Evolutionary conservation across 306 rosid genomes (phyloP), one percentile per base, ranked within the genome.

Genomic region (Leucaena leucocephala): DNA sequence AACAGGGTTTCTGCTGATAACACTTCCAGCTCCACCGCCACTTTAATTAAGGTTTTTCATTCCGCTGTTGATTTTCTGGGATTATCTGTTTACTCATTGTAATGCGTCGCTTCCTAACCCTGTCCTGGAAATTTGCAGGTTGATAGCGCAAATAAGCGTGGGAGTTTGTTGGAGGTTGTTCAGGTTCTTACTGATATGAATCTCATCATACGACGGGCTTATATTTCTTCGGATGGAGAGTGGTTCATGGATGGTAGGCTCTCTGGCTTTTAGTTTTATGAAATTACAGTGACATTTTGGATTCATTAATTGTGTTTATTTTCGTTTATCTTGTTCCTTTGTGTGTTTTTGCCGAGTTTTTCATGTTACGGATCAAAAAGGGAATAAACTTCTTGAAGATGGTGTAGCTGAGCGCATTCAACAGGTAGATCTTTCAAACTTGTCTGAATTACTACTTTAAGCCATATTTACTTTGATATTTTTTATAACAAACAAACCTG

Each of bases 161-260:
- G 99, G 40, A 93, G 97, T 83, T 88, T 95, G 86, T 76, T 95
- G 34, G 93, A 92, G 75, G 91, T 95, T 82, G 99, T 95, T 90
- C 99, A 95, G 85, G 89, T 87, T 88, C 87, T 95, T 64, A 95
- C 91, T 66, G 99, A 95, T 88, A 82, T 93, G 88, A 91, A 91
- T 79, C 96, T 95, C 83, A 83, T 89, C 48, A 83, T 95, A 11
- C 82, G 91, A 81, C 86, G 98, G 77, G 99, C 97, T 79, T 95
- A 95, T 84, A 95, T 95, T 85, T 93, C 99, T 58, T 95, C 99
- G 19, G 99, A 95, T 83, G 98, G 98, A 45, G 98, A 83, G 79
- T 95, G 99, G 99, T 93, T 95, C 86, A 95, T 95, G 99, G 99
- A 95, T 87, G 99, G 99, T 95, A 61, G 75, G 83, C 17, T 77